Conservation (phyloP, 768 basidiomycete species). For the Phaeotremella skinneri region DNA sequence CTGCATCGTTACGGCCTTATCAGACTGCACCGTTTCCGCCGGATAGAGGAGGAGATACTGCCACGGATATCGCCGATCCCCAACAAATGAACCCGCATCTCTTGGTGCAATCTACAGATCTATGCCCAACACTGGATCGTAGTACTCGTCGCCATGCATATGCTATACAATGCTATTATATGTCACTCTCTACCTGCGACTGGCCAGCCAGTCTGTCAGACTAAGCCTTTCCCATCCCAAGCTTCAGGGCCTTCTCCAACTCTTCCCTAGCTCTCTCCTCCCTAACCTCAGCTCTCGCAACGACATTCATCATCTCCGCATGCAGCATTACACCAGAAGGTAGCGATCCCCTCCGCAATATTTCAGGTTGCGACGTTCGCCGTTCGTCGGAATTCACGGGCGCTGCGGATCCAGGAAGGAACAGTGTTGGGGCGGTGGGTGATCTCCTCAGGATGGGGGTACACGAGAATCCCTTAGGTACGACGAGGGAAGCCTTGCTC, state of each 20-base stretch:
- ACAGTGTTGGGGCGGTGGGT: not conserved
- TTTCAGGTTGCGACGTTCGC: not conserved
- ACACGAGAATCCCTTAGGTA: not conserved
- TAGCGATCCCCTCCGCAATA: not conserved
- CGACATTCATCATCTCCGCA: not conserved
- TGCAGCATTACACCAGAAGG: not conserved
- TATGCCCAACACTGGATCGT: too few species aligned
- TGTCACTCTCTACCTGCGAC: not conserved
- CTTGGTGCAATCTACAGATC: too few species aligned
- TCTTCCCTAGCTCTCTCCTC: not conserved
- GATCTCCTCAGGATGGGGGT: not conserved
- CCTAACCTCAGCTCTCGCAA: not conserved
- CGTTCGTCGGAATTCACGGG: not conserved
- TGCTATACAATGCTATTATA: not conserved
- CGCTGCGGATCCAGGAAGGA: not conserved
- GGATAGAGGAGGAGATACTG: too few species aligned
- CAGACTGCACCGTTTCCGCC: too few species aligned
- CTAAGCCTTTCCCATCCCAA: not conserved
- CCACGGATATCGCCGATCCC: too few species aligned
- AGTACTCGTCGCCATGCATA: constrained; percentile 1
- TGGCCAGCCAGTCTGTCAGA: not conserved
- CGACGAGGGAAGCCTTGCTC: constrained; percentile 5
- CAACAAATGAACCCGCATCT: too few species aligned
- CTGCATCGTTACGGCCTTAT: too few species aligned
- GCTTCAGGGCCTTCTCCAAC: not conserved